These are phyloP conservation scores for Fomitopsis serialis DNA, from an alignment of 768 basidiomycete species.

Conservation along the genomic window DNA sequence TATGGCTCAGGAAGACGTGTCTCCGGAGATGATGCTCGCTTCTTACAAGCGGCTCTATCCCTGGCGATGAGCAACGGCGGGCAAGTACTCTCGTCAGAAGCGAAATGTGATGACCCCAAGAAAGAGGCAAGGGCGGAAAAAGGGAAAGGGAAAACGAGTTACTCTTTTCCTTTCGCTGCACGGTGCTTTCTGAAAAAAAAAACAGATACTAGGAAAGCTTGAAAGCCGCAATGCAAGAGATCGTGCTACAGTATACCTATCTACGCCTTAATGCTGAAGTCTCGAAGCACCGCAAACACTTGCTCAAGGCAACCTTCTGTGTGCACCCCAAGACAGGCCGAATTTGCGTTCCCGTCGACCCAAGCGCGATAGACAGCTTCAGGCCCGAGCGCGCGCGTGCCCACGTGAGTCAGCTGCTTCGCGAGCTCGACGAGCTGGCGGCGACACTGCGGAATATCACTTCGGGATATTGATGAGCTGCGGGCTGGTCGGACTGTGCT, in stretches of 20 bases:
- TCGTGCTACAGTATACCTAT: slow-evolving; percentile 91
- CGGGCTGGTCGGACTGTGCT: not conserved
- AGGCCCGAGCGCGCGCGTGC: slow-evolving; percentile 86
- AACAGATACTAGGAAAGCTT: slow-evolving; percentile 24
- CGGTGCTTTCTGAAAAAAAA: too few relatives aligned
- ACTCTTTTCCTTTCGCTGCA: too few relatives aligned
- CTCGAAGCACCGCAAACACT: slow-evolving; percentile 94
- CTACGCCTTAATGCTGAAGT: slow-evolving; percentile 96
- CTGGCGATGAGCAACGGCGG: too few relatives aligned
- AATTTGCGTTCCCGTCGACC: slow-evolving; percentile 91
- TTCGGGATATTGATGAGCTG: slow-evolving; percentile 32
- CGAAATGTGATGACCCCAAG: too few relatives aligned
- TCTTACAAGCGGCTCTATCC: slow-evolving; percentile 94
- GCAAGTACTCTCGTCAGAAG: too few relatives aligned
- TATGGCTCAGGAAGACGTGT: slow-evolving; percentile 23
- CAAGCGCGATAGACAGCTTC: slow-evolving; percentile 68
- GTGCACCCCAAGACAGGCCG: slow-evolving; percentile 95
- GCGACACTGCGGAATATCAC: slow-evolving; percentile 35
- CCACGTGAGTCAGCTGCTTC: slow-evolving; percentile 72
- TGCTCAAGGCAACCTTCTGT: slow-evolving; percentile 97
- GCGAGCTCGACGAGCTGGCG: slow-evolving; percentile 60
- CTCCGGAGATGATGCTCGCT: slow-evolving; percentile 61
- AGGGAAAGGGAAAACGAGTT: too few relatives aligned
- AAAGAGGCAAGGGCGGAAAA: too few relatives aligned
- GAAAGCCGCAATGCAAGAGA: slow-evolving; percentile 67